phyloP scores from a whole-genome alignment of 1,284 basidiomycete genomes.

The Phlebopus sp. region DNA sequence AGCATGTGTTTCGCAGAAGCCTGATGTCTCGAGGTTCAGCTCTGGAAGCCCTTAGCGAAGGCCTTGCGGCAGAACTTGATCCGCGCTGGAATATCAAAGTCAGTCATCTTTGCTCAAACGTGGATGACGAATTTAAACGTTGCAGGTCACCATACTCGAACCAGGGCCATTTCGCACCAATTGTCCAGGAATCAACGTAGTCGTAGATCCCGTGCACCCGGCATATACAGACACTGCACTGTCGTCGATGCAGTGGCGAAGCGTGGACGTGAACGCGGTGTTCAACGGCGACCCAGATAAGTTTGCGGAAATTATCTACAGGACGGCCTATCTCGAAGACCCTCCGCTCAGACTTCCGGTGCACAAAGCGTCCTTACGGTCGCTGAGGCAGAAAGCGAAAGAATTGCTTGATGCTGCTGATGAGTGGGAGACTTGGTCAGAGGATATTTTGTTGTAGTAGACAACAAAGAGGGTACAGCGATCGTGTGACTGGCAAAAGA shows the following conservation, averaged over 20 bases:
- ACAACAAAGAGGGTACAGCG: no score
- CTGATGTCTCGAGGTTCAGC: constrained; percentile 11
- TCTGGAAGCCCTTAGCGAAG: constrained; percentile 20
- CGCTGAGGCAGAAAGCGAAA: constrained; percentile 13
- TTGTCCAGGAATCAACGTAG: constrained; percentile 1
- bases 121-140: background rate
- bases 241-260: constrained; percentile 2
- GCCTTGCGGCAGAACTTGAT: constrained; percentile 15
- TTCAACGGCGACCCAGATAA: constrained; percentile 21
- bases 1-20: background rate
- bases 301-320: constrained; percentile 16
- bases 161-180: constrained; percentile 20
- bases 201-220: constrained; percentile 11
- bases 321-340: constrained; percentile 12
- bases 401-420: constrained; percentile 18
- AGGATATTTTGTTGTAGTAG: constrained; percentile 19
- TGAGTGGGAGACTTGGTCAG: constrained; percentile 30
- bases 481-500: no score
- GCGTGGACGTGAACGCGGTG: background rate
- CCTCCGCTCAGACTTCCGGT: constrained; percentile 30
- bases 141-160: constrained; percentile 24
- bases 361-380: constrained; percentile 13
- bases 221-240: constrained; percentile 15
- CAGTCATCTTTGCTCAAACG: background rate
- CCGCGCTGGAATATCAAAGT: constrained; percentile 26